Evolutionary conservation across 768 basidiomycete species (phyloP).

Genomic region (Podaxis sp.): DNA sequence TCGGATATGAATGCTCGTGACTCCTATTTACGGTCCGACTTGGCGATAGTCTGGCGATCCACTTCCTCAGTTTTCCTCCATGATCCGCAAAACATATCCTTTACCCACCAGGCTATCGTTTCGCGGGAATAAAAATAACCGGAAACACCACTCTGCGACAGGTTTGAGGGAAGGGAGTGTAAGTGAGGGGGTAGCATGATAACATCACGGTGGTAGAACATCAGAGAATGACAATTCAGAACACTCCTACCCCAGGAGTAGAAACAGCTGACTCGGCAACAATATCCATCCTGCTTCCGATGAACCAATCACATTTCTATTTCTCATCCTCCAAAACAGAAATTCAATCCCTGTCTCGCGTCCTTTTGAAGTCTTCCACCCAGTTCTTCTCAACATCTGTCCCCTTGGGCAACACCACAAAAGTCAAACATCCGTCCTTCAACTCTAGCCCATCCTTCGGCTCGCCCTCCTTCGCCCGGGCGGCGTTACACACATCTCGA

Average conservation of each 20-base stretch:
- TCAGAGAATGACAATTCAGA: background rate
- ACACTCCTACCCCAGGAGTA: background rate
- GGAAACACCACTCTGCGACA: background rate
- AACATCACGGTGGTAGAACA: conserved; percentile 11
- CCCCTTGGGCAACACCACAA: conserved; percentile 78
- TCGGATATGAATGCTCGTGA: background rate
- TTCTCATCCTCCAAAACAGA: background rate
- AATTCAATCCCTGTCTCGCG: conserved; percentile 28
- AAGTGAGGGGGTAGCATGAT: background rate
- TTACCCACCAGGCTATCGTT: background rate
- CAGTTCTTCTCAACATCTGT: conserved; percentile 70
- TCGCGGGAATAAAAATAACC: background rate
- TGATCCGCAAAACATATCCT: background rate
- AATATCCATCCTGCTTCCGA: background rate
- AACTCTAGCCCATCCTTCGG: conserved; percentile 79
- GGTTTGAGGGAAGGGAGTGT: background rate
- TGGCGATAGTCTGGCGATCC: background rate
- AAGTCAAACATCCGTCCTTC: conserved; percentile 77
- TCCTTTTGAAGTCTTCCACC: conserved; percentile 84
- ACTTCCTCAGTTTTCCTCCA: background rate
- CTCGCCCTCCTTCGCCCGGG: conserved; percentile 59
- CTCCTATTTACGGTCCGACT: background rate
- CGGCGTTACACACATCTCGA: conserved; percentile 67
- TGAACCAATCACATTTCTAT: background rate
- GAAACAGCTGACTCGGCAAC: background rate